Conservation (phyloP, 495 filamentous ascomycete species). For the Penicillium manginii region DNA sequence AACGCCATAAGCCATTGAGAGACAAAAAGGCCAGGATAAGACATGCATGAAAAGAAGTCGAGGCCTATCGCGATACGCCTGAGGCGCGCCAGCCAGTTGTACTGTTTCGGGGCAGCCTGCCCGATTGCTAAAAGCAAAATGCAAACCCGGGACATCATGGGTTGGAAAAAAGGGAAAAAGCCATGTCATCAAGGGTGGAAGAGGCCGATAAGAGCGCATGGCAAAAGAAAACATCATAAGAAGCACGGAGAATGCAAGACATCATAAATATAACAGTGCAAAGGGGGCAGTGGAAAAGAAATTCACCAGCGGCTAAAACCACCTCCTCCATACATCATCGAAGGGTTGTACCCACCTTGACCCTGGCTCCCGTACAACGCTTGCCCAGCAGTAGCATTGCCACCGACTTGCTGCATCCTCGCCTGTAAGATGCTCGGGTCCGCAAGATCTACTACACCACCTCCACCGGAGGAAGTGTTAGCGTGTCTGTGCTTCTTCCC, state of each 20-base stretch:
- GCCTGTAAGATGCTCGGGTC: conserved; percentile 99
- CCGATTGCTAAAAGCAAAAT: conserved; percentile 35
- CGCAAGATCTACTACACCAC: conserved; percentile 98
- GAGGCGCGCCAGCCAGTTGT: conserved; percentile 37
- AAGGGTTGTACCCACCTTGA: conserved; percentile 97
- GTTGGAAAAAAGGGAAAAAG: conserved; percentile 33
- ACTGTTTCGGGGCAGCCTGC: conserved; percentile 37
- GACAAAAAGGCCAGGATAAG: conserved; percentile 21
- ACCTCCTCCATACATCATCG: conserved; percentile 81
- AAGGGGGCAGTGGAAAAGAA: conserved; percentile 13
- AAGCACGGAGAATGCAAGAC: conserved; percentile 22
- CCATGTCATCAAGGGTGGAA: conserved; percentile 39
- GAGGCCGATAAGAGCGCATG: conserved; percentile 21
- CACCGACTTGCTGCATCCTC: conserved; percentile 88
- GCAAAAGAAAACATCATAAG: conserved; percentile 21
- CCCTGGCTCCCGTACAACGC: conserved; percentile 86
- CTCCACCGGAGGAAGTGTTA: conserved; percentile 99
- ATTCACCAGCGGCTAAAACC: conserved; percentile 75
- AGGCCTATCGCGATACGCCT: conserved; percentile 40
- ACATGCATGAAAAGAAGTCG: conserved; percentile 25
- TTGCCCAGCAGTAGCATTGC: conserved; percentile 69
- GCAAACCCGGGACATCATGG: conserved; percentile 29
- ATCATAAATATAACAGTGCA: conserved; percentile 13
- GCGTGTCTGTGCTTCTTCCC: conserved; percentile 99
- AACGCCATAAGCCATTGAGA: conserved; percentile 32